phyloP scores from a whole-genome alignment of 2,329 filamentous ascomycete species.

The Fusarium sp. region DNA sequence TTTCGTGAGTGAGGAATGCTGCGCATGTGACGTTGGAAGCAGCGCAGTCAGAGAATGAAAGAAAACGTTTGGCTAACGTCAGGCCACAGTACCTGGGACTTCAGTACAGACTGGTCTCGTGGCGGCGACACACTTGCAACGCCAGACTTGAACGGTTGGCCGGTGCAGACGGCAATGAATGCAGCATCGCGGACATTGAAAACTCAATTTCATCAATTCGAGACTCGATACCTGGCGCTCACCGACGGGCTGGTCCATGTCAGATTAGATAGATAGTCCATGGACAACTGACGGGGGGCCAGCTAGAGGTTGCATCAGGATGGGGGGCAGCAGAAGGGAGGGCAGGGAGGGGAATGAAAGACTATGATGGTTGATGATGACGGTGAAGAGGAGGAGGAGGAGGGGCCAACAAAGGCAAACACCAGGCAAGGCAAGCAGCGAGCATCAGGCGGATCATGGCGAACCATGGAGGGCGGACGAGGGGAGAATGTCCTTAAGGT shows the following conservation, averaged over 20 bases:
- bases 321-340: conserved; percentile 11
- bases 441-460: not conserved
- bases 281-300: conserved; percentile 15
- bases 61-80: not conserved
- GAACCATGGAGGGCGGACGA: not conserved
- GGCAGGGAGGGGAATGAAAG: not conserved
- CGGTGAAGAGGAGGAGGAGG: conserved; percentile 23
- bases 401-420: conserved; percentile 10
- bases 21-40: conserved; percentile 28
- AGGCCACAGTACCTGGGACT: not conserved
- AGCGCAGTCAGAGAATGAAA: not conserved
- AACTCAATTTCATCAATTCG: conserved; percentile 9
- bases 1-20: conserved; percentile 30
- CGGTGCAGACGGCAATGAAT: not conserved
- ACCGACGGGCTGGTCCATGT: conserved; percentile 42
- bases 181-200: not conserved
- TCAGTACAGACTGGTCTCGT: not conserved
- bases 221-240: conserved; percentile 21
- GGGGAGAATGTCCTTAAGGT: not conserved
- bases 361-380: conserved; percentile 6
- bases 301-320: conserved; percentile 20
- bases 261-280: conserved; percentile 29
- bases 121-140: not conserved
- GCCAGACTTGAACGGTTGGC: conserved; percentile 15
- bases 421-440: not conserved